Evolutionary conservation across 306 rosid species (phyloP), one percentile per base, ranked within the genome.

Genomic region (Mimosa pudica): DNA sequence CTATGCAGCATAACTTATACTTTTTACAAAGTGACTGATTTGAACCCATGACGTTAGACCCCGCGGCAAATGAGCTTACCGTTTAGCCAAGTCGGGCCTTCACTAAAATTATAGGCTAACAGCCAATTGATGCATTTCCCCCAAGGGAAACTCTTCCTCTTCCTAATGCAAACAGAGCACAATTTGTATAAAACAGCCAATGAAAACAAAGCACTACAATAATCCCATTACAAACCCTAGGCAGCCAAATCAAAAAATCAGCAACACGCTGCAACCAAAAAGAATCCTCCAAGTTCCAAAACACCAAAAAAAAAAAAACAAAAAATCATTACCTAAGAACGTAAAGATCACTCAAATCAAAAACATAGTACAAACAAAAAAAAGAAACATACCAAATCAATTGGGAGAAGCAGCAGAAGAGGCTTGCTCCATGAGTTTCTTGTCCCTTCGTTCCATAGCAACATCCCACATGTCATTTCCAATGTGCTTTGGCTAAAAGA

Each of bases 381-480:
- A 48, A 57, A 38, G 13, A 0, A 66, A 48, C 30, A 4, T 6
- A 77, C 80, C 80, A 0, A 7, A 45, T 75, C 55, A 89, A 77
- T 79, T 79, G 58, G 83, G 64, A 81, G 89, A 18, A 24, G 30
- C 30, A 67, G 89, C 75, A 18, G 85, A 62, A 78, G 82, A 76
- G 4, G 90, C 20, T 57, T 86, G 89, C 42, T 91, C 96, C 24
- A 84, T 8, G 75, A 96, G 91, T 83, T 90, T 93, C 89, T 96
- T 91, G 84, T 96, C 99, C 90, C 98, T 87, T 30, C 96, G 86
- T 68, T 96, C 99, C 98, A 91, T 96, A 48, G 99, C 98, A 2
- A 91, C 96, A 48, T 96, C 99, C 98, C 99, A 96, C 92, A 91
- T 41, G 76, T 96, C 98, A 81, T 84, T 90, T 0, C 99, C 94